Conservation (phyloP, 2,329 filamentous ascomycete genomes). For the Penicillium freii region DNA sequence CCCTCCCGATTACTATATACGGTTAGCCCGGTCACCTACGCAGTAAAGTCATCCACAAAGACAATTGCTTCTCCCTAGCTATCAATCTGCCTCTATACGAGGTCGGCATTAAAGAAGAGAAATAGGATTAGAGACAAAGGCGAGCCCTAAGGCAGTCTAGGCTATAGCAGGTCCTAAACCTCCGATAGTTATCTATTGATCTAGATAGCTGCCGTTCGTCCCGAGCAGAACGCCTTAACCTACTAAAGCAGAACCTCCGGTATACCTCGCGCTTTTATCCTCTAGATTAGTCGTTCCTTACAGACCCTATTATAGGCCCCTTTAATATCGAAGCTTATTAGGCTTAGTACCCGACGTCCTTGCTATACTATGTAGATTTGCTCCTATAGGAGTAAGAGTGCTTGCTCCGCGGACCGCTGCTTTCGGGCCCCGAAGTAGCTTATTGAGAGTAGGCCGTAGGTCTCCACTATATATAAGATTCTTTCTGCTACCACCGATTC, state of each 20-base stretch:
- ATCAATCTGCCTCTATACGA: not conserved
- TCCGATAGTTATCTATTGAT: too few relatives aligned
- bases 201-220: too few relatives aligned
- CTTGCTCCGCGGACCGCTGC: too few relatives aligned
- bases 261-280: constrained; percentile 32
- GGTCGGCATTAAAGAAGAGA: too few relatives aligned
- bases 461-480: too few relatives aligned
- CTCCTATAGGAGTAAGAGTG: constrained; percentile 20
- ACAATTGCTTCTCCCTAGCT: not conserved
- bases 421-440: too few relatives aligned
- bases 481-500: too few relatives aligned
- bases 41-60: not conserved
- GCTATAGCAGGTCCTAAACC: too few relatives aligned
- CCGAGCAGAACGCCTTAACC: constrained; percentile 9
- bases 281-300: constrained; percentile 35
- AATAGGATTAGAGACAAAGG: too few relatives aligned
- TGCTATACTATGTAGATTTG: constrained; percentile 30
- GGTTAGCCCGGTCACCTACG: not conserved
- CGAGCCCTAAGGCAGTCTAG: too few relatives aligned
- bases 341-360: constrained; percentile 1
- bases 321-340: constrained; percentile 11
- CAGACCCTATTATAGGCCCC: too few relatives aligned
- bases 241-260: constrained; percentile 21
- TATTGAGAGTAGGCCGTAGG: too few relatives aligned
- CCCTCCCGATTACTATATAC: not conserved